Evolutionary conservation across 768 basidiomycete species (phyloP), one percentile per base, ranked within the genome.

Genomic region (Cystobasidium ongulense): DNA sequence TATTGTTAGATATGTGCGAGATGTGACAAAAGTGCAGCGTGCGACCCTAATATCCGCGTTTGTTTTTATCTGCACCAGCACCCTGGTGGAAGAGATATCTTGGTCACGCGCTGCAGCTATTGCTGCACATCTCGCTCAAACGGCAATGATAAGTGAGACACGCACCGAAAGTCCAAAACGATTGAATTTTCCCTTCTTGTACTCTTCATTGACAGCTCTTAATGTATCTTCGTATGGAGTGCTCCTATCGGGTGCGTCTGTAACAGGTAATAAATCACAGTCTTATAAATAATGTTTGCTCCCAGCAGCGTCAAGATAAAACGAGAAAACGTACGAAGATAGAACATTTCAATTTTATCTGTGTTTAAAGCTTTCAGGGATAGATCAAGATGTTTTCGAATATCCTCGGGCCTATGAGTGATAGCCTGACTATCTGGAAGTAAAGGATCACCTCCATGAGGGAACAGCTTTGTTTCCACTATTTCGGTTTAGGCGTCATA

Each of bases 381-480:
- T 33, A 76, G 71, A 38, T 82, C 76, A 35, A 81, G 75, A 39
- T 80, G 76, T 63, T 80, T 81, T 68, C 83, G 81, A 27, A 85
- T 75, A 39, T 82, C 82, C 77, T 79, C 79, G 71, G 63, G 35
- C 0, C 63, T 63, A 25, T 73, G 64, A 31, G 52, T 70, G 62
- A 74, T 64, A 4, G 43, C 1, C 2, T 62, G n/a, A 29, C 25
- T 23, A 43, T 41, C 54, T 23, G 25, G 29, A 10, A 50, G 17
- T 11, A 35, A 33, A 29, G 65, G 46, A 57, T 76, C 72, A 41
- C 82, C 82, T 11, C 74, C 65, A 53, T 74, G 78, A 0, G 87
- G 86, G 74, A 84, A 84, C 21, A 86, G 83, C 78, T 89, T 89
- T 0, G 87, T 88, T 52, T 87, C 86, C 52, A 88, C 57, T 59